Conservation (phyloP, 2,329 filamentous ascomycete species). For the Cordyceps cateniannulata region DNA sequence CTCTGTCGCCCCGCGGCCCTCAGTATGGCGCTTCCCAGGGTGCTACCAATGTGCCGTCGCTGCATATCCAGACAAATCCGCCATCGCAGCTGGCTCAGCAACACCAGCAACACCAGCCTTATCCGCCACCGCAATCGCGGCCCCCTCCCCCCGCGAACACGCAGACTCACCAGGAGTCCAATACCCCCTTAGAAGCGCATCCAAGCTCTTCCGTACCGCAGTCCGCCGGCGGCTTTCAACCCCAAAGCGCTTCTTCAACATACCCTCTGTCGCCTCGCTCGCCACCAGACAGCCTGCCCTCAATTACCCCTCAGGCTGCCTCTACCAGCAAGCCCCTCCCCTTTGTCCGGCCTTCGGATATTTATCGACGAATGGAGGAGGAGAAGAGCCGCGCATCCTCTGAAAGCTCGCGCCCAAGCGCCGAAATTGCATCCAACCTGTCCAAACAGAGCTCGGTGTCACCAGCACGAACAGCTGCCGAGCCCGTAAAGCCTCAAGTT, state of each 20-base stretch:
- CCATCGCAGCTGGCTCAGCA: neutral
- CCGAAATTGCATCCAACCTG: constrained; percentile 36
- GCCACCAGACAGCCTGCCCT: constrained; percentile 3
- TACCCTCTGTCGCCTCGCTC: constrained; percentile 8
- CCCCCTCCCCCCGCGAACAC: neutral
- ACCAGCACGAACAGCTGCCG: constrained; percentile 13
- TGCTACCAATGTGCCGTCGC: constrained; percentile 14
- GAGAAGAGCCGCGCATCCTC: constrained; percentile 48
- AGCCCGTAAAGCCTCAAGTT: constrained; percentile 14
- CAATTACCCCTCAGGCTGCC: neutral
- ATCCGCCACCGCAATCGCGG: neutral
- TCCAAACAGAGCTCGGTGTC: constrained; percentile 17
- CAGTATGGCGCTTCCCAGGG: neutral
- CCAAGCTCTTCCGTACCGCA: neutral
- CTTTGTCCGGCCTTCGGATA: constrained; percentile 68
- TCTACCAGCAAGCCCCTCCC: constrained; percentile 42
- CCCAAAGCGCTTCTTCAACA: constrained; percentile 7
- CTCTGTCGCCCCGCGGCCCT: neutral
- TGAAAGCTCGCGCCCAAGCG: constrained; percentile 50
- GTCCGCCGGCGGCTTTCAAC: neutral
- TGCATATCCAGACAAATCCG: constrained; percentile 21
- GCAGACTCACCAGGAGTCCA: neutral
- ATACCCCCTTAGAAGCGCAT: neutral
- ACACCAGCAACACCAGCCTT: constrained; percentile 1
- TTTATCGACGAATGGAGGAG: constrained; percentile 66